phyloP scores from a whole-genome alignment of 2,329 filamentous ascomycete species.

The Fusarium sp. region DNA sequence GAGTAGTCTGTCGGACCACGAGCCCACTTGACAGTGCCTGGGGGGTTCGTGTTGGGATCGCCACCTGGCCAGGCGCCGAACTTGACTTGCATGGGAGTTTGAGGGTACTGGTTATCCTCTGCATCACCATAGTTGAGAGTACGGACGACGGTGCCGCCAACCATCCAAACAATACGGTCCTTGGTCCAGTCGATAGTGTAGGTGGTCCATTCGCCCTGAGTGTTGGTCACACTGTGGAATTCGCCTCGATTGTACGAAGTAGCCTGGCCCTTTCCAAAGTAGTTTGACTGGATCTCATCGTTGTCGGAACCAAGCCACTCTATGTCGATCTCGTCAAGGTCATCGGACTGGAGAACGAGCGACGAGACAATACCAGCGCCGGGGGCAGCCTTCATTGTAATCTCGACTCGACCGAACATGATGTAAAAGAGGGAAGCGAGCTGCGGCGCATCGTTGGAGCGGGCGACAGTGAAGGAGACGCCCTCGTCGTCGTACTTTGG shows the following conservation, averaged over 20 bases:
- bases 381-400: slow-evolving; percentile 85
- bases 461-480: slow-evolving; percentile 81
- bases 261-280: slow-evolving; percentile 93
- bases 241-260: slow-evolving; percentile 88
- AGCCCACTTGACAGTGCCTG: slow-evolving; percentile 91
- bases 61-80: slow-evolving; percentile 94
- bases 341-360: slow-evolving; percentile 89
- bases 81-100: slow-evolving; percentile 95
- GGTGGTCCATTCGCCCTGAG: slow-evolving; percentile 81
- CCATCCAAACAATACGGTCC: slow-evolving; percentile 86
- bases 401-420: slow-evolving; percentile 95
- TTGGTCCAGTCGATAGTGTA: slow-evolving; percentile 95
- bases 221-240: slow-evolving; percentile 76
- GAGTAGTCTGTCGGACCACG: slow-evolving; percentile 86
- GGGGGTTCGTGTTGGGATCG: slow-evolving; percentile 77
- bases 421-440: slow-evolving; percentile 95
- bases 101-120: slow-evolving; percentile 82
- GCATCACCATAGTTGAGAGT: slow-evolving; percentile 78
- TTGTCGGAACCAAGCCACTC: slow-evolving; percentile 90
- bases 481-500: slow-evolving; percentile 82
- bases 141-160: slow-evolving; percentile 81
- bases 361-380: slow-evolving; percentile 94
- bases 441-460: slow-evolving; percentile 85
- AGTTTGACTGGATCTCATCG: slow-evolving; percentile 91
- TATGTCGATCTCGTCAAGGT: slow-evolving; percentile 95